Conservation (phyloP, 345 rosid genomes). For the Salix dunnii region DNA sequence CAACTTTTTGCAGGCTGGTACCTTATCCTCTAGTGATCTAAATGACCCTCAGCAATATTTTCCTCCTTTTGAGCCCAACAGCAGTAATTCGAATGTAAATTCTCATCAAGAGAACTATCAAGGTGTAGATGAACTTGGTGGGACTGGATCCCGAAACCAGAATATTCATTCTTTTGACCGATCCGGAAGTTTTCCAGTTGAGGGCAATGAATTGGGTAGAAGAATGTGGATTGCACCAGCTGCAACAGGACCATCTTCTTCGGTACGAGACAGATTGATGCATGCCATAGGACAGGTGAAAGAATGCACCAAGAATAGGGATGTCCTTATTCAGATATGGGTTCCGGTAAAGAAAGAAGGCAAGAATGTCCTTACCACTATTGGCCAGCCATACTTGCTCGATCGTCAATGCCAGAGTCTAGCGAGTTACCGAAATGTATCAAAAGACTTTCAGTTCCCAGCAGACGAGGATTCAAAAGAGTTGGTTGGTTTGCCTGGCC, state of each 20-base stretch:
- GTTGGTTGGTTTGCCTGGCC: slow-evolving; percentile 71
- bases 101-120: slow-evolving; percentile 29
- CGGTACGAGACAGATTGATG: slow-evolving; percentile 57
- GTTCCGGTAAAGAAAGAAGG: slow-evolving; percentile 68
- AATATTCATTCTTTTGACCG: slow-evolving; percentile 27
- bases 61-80: slow-evolving; percentile 21
- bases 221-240: slow-evolving; percentile 71
- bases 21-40: slow-evolving; percentile 28
- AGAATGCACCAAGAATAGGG: slow-evolving; percentile 47
- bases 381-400: slow-evolving; percentile 63
- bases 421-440: slow-evolving; percentile 59
- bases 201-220: slow-evolving; percentile 46
- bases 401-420: slow-evolving; percentile 56
- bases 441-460: slow-evolving; percentile 59
- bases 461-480: slow-evolving; percentile 67
- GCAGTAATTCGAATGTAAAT: slow-evolving; percentile 22
- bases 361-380: slow-evolving; percentile 65
- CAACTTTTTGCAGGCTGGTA: slow-evolving; percentile 33
- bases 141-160: slow-evolving; percentile 23
- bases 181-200: slow-evolving; percentile 29
- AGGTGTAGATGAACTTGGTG: slow-evolving; percentile 29
- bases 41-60: slow-evolving; percentile 24
- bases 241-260: slow-evolving; percentile 29
- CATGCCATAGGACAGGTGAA: slow-evolving; percentile 51
- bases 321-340: slow-evolving; percentile 81